These are phyloP conservation scores for Vitis hybrid DNA, from an alignment of 177 flowering plant genomes.

Conservation along the genomic window DNA sequence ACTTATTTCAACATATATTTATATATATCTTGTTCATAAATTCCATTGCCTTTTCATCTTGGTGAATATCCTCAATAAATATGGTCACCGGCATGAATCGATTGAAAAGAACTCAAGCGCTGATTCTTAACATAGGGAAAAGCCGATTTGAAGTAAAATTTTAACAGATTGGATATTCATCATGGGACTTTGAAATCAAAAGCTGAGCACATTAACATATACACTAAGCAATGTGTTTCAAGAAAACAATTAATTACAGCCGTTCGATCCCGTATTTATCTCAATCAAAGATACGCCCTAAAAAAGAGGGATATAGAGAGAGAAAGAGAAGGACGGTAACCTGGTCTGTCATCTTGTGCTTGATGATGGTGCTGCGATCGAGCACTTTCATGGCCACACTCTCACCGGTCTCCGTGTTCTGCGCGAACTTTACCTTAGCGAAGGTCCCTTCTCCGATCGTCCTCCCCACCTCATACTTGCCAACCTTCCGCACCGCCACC, in stretches of 20 bases:
- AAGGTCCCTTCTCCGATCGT: slow-evolving; percentile 98
- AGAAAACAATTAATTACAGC: no score
- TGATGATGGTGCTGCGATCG: slow-evolving; percentile 86
- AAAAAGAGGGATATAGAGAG: slow-evolving; percentile 1
- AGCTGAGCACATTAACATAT: no score
- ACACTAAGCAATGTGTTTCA: no score
- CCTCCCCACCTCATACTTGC: slow-evolving; percentile 97
- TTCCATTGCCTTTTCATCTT: not conserved
- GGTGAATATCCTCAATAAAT: not conserved
- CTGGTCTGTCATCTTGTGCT: slow-evolving; percentile 99
- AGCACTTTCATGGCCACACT: slow-evolving; percentile 99
- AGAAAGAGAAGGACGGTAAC: slow-evolving; percentile 30
- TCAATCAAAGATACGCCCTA: not conserved
- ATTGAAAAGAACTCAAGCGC: not conserved
- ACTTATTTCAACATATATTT: not conserved
- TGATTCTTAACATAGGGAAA: not conserved
- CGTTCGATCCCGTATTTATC: no score
- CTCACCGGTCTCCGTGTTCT: slow-evolving; percentile 99
- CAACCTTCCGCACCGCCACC: slow-evolving; percentile 92
- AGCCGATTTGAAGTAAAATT: not conserved
- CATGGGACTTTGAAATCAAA: no score
- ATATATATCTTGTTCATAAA: not conserved
- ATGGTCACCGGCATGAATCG: not conserved
- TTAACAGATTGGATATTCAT: not conserved
- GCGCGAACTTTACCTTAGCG: slow-evolving; percentile 98